phyloP scores from a whole-genome alignment of 495 filamentous ascomycete species.

The Penicillium longicatenatum region DNA sequence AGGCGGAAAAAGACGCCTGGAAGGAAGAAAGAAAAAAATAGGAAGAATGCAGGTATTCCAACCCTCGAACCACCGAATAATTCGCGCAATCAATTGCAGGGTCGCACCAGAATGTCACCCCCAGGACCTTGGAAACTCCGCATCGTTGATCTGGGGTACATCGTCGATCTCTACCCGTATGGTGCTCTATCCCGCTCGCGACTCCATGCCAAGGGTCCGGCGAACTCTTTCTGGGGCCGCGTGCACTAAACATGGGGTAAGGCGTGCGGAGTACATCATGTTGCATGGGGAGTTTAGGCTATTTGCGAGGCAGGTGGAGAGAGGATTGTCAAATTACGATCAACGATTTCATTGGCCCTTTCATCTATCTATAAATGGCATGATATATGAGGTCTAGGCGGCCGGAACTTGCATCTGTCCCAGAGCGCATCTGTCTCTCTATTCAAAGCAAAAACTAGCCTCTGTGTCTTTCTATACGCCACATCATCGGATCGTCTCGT shows the following conservation, averaged over 20 bases:
- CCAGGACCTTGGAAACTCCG: neutral
- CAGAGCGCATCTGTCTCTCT: conserved; percentile 16
- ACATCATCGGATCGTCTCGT: conserved; percentile 25
- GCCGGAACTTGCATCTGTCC: neutral
- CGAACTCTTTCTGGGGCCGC: neutral
- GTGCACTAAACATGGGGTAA: neutral
- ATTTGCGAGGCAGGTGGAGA: neutral
- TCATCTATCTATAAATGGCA: conserved; percentile 21
- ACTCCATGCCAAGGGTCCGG: neutral
- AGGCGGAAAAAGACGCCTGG: too few relatives aligned
- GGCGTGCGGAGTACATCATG: neutral
- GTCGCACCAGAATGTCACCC: conserved; percentile 15
- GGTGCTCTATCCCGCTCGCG: neutral
- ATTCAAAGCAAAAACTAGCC: conserved; percentile 7
- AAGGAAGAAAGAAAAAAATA: neutral
- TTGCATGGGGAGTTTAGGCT: neutral
- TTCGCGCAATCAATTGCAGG: neutral
- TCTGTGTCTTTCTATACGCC: conserved; percentile 7
- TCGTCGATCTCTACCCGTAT: neutral
- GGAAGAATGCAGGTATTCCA: neutral
- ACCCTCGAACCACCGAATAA: neutral
- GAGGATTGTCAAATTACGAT: neutral
- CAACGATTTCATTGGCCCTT: conserved; percentile 2
- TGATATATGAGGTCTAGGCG: conserved; percentile 11
- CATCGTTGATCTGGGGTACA: too few relatives aligned